These are phyloP conservation scores for Globisporangium carolinianum DNA, from an alignment of 352 stramenopile genomes.

Conservation along the genomic window DNA sequence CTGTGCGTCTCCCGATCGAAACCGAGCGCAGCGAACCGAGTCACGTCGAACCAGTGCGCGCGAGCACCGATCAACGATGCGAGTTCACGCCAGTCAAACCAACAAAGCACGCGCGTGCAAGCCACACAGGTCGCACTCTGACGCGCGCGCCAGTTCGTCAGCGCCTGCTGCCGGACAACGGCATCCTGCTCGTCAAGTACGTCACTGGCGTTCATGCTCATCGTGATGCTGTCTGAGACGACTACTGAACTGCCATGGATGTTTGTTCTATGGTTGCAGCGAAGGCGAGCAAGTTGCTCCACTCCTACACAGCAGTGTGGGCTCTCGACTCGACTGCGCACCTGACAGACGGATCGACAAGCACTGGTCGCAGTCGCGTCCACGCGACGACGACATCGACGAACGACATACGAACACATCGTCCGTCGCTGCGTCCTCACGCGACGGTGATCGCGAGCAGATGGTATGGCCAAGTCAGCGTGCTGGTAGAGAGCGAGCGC, in stretches of 20 bases:
- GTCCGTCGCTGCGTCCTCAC: too few relatives aligned
- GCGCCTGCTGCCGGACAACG: conserved; percentile 19
- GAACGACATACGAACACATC: too few relatives aligned
- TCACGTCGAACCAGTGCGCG: too few relatives aligned
- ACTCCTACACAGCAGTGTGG: conserved; percentile 6
- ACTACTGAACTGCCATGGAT: background rate
- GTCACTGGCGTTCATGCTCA: background rate
- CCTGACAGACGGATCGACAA: too few relatives aligned
- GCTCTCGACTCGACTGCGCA: too few relatives aligned
- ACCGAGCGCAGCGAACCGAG: too few relatives aligned
- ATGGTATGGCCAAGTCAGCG: too few relatives aligned
- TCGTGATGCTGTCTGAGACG: background rate
- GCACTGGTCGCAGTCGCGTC: too few relatives aligned
- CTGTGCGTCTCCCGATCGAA: too few relatives aligned
- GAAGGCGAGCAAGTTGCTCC: conserved; percentile 25
- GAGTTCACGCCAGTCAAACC: conserved; percentile 57
- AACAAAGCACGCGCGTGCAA: conserved; percentile 16
- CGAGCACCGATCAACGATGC: conserved; percentile 19
- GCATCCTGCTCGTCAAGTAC: conserved; percentile 9
- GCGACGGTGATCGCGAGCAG: too few relatives aligned
- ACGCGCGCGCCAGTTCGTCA: conserved; percentile 11
- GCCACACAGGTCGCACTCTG: background rate
- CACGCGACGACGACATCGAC: too few relatives aligned
- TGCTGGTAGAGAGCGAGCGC: too few relatives aligned
- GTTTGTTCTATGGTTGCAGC: conserved; percentile 7